Evolutionary conservation across 371 early-diverging fungal genomes (phyloP).

Genomic region (Mucor ambiguus): DNA sequence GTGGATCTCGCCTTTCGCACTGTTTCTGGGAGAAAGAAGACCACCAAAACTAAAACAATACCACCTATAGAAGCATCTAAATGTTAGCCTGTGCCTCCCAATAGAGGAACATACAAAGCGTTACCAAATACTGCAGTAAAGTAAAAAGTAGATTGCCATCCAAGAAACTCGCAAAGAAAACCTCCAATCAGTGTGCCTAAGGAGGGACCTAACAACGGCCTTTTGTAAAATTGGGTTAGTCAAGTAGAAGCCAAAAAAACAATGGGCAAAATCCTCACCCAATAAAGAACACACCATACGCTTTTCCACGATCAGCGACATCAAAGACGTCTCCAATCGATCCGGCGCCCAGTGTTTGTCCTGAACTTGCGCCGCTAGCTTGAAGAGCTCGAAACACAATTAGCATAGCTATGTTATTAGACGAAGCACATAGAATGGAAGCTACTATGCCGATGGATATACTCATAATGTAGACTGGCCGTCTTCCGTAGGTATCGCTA

Average conservation of each 20-base stretch:
- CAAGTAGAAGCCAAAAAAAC: neutral
- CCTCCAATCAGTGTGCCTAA: slow-evolving; percentile 61
- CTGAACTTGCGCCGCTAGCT: slow-evolving; percentile 64
- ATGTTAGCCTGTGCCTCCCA: neutral
- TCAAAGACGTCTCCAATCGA: slow-evolving; percentile 36
- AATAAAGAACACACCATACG: slow-evolving; percentile 36
- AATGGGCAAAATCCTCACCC: neutral
- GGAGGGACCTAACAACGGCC: slow-evolving; percentile 49
- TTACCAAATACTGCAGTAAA: slow-evolving; percentile 51
- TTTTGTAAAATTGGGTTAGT: neutral
- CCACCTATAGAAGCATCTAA: neutral
- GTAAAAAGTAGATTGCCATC: slow-evolving; percentile 69
- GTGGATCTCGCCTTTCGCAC: slow-evolving; percentile 8
- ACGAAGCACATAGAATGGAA: slow-evolving; percentile 61
- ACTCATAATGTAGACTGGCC: slow-evolving; percentile 60
- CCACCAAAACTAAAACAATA: slow-evolving; percentile 17
- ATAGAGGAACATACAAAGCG: neutral
- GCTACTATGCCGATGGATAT: slow-evolving; percentile 54
- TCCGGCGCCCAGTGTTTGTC: slow-evolving; percentile 51
- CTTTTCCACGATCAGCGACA: slow-evolving; percentile 27
- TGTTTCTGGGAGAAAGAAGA: slow-evolving; percentile 35
- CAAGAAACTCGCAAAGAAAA: slow-evolving; percentile 55
- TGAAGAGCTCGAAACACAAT: slow-evolving; percentile 69
- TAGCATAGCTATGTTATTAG: slow-evolving; percentile 53
- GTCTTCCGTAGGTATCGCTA: slow-evolving; percentile 60